Conservation (phyloP, 495 filamentous ascomycete genomes). For the Annulohypoxylon maeteangense region DNA sequence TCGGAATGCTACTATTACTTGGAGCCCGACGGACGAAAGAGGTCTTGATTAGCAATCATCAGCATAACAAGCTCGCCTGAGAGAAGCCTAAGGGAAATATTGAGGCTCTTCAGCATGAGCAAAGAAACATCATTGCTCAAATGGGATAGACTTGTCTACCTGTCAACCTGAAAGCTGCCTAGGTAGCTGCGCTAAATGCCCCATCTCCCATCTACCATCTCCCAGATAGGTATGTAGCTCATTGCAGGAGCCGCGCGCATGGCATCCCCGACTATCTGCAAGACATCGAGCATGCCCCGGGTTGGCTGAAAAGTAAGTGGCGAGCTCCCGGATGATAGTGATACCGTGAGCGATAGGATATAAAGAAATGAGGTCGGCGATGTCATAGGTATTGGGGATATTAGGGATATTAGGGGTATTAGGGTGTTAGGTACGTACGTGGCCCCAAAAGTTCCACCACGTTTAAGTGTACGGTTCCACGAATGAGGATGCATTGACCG, state of each 20-base stretch:
- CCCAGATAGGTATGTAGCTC: slow-evolving; percentile 5
- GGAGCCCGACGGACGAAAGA: slow-evolving; percentile 10
- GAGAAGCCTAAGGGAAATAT: neutral
- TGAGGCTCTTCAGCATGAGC: neutral
- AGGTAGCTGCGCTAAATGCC: neutral
- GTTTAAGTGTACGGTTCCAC: slow-evolving; percentile 23
- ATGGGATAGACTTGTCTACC: neutral
- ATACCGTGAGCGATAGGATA: slow-evolving; percentile 7
- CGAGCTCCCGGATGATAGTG: slow-evolving; percentile 27
- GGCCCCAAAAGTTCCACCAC: slow-evolving; percentile 13
- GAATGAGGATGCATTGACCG: slow-evolving; percentile 11
- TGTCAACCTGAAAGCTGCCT: slow-evolving; percentile 1
- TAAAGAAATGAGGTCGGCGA: slow-evolving; percentile 14
- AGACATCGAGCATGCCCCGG: slow-evolving; percentile 35
- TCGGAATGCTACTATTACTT: slow-evolving; percentile 8
- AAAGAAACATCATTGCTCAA: neutral
- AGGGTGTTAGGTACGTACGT: slow-evolving; percentile 16
- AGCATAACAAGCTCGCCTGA: slow-evolving; percentile 1
- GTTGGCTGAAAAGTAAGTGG: slow-evolving; percentile 24
- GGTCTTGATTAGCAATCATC: slow-evolving; percentile 3
- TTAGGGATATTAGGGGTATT: too few species aligned
- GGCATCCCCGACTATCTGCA: slow-evolving; percentile 31
- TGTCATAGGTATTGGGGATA: too few species aligned
- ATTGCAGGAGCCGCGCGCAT: slow-evolving; percentile 36
- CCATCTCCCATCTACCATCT: neutral